phyloP scores from a whole-genome alignment of 768 basidiomycete genomes.

The Galerina sulciceps region DNA sequence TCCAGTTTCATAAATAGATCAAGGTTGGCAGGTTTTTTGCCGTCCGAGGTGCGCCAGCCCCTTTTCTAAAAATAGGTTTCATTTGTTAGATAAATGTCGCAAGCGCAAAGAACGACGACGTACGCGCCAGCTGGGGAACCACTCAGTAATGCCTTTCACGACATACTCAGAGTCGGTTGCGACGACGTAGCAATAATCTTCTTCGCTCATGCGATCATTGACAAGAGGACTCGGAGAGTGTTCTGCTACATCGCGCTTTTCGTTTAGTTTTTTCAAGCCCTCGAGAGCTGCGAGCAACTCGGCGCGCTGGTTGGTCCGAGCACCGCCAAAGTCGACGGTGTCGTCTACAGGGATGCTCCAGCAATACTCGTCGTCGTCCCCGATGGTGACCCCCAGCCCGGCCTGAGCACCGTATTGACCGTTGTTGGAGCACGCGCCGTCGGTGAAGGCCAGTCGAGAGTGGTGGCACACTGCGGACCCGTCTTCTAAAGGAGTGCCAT shows the following conservation, averaged over 20 bases:
- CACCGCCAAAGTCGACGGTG: conserved; percentile 16
- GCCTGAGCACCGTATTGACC: conserved; percentile 26
- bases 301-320: conserved; percentile 14
- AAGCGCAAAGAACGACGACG: not conserved
- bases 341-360: conserved; percentile 1
- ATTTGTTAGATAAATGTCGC: not conserved
- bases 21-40: conserved; percentile 23
- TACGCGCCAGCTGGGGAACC: conserved; percentile 10
- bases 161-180: conserved; percentile 13
- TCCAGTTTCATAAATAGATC: conserved; percentile 33
- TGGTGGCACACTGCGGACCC: conserved; percentile 21
- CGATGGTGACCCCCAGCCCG: conserved; percentile 34
- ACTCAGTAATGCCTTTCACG: conserved; percentile 10
- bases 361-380: conserved; percentile 18
- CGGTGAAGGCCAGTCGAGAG: conserved; percentile 34
- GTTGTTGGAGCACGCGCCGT: conserved; percentile 37
- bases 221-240: not conserved
- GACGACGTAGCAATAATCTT: conserved; percentile 10
- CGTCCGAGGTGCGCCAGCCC: not conserved
- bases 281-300: conserved; percentile 17
- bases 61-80: not conserved
- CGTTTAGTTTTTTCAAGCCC: not conserved
- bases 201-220: not conserved
- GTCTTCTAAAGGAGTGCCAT: not conserved
- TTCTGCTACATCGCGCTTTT: not conserved